Evolutionary conservation across 2,329 filamentous ascomycete species (phyloP).

Genomic region (Stemphylium beticola): DNA sequence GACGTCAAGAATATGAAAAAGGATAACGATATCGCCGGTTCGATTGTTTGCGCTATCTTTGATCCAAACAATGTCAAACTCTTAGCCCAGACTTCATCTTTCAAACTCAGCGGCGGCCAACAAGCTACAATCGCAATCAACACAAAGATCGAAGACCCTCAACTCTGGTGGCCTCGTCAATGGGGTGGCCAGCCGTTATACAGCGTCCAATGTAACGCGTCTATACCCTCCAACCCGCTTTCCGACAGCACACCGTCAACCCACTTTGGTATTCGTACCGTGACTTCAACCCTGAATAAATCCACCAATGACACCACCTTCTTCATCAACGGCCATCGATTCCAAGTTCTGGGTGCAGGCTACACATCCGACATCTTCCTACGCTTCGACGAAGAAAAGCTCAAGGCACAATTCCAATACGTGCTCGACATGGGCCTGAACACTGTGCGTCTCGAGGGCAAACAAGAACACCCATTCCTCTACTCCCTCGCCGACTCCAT

Average conservation of each 20-base stretch:
- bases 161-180: slow-evolving; percentile 67
- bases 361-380: slow-evolving; percentile 68
- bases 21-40: not conserved
- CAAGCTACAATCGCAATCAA: slow-evolving; percentile 1
- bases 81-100: not conserved
- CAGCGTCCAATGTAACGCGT: slow-evolving; percentile 39
- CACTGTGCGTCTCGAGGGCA: slow-evolving; percentile 68
- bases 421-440: slow-evolving; percentile 68
- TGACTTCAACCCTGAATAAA: slow-evolving; percentile 58
- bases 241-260: slow-evolving; percentile 47
- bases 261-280: slow-evolving; percentile 62
- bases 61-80: slow-evolving; percentile 9
- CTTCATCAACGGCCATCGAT: slow-evolving; percentile 62
- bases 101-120: slow-evolving; percentile 2
- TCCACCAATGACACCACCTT: slow-evolving; percentile 62
- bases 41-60: slow-evolving; percentile 21
- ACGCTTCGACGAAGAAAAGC: slow-evolving; percentile 59
- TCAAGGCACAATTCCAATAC: slow-evolving; percentile 59
- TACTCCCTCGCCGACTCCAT: slow-evolving; percentile 65
- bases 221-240: slow-evolving; percentile 17
- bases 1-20: slow-evolving; percentile 30
- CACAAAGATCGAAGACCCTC: slow-evolving; percentile 50
- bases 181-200: slow-evolving; percentile 67
- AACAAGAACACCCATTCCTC: slow-evolving; percentile 67
- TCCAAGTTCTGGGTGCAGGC: slow-evolving; percentile 67